phyloP scores from a whole-genome alignment of 2,329 filamentous ascomycete species.

The Ceratocystis diversiconidia region DNA sequence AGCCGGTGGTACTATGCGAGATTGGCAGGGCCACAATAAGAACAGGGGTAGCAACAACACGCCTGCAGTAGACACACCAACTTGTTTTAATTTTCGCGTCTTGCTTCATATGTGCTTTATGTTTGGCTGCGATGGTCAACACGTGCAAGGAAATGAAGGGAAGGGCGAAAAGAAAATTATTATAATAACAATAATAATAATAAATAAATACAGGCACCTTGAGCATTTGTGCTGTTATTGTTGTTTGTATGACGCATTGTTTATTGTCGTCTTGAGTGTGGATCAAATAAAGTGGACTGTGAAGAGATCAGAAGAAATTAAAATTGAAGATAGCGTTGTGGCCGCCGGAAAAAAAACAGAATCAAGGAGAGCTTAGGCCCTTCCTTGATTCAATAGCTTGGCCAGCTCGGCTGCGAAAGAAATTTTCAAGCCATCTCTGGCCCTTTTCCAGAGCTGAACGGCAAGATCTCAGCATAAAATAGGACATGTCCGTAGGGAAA shows the following conservation, averaged over 20 bases:
- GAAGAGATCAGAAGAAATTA: background rate
- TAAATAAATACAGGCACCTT: background rate
- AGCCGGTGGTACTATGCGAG: conserved; percentile 15
- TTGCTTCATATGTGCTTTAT: background rate
- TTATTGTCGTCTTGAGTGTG: background rate
- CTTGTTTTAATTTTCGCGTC: background rate
- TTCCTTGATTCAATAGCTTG: background rate
- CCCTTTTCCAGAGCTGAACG: background rate
- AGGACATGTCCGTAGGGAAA: background rate
- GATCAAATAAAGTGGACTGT: background rate
- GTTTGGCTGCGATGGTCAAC: background rate
- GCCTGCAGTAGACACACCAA: background rate
- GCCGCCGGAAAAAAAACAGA: background rate
- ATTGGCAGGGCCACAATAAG: conserved; percentile 14
- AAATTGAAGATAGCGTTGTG: background rate
- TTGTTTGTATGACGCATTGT: conserved; percentile 5
- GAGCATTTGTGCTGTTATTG: background rate
- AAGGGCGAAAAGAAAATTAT: background rate
- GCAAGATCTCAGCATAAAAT: background rate
- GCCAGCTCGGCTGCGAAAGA: background rate
- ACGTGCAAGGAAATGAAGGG: background rate
- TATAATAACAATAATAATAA: background rate
- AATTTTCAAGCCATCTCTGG: background rate
- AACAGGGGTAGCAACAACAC: background rate
- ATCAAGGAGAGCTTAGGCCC: background rate